Conservation (phyloP, 805 yeast genomes). For the Lipomyces yamadae region DNA sequence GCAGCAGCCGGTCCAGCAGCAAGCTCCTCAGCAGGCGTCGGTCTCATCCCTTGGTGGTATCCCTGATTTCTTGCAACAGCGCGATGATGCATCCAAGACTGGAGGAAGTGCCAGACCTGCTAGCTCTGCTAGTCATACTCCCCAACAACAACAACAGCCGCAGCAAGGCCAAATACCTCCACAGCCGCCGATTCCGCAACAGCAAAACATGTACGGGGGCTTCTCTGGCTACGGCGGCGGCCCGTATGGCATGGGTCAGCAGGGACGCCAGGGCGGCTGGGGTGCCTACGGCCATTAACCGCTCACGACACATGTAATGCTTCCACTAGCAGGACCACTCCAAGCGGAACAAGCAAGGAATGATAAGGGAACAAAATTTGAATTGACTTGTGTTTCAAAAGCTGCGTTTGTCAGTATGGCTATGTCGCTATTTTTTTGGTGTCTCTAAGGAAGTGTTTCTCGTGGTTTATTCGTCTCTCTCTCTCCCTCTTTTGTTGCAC, state of each 20-base stretch:
- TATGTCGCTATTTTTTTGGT: constrained; percentile 3
- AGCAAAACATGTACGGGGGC: constrained; percentile 36
- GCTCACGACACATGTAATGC: background rate
- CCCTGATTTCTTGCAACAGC: constrained; percentile 37
- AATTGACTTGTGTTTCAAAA: background rate
- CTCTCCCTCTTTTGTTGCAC: background rate
- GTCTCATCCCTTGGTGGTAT: constrained; percentile 36
- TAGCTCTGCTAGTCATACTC: constrained; percentile 29
- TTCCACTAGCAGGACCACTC: background rate
- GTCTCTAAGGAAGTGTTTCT: background rate
- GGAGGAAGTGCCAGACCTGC: constrained; percentile 24
- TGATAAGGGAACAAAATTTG: background rate
- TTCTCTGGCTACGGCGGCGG: constrained; percentile 27
- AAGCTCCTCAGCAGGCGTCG: constrained; percentile 19
- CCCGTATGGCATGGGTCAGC: constrained; percentile 33
- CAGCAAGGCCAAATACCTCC: constrained; percentile 25
- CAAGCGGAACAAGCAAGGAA: background rate
- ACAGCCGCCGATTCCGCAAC: constrained; percentile 31
- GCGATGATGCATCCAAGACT: constrained; percentile 32
- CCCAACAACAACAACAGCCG: constrained; percentile 20
- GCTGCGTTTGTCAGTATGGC: background rate
- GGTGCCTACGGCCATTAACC: constrained; percentile 30
- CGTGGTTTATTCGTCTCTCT: background rate
- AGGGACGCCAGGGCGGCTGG: constrained; percentile 36
- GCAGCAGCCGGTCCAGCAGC: constrained; percentile 24